Percentiles rank a stretch among this genome's conserved stretches.
Conservation (phyloP, 1,139 yeast genomes). For the Debaryomyces udenii region DNA sequence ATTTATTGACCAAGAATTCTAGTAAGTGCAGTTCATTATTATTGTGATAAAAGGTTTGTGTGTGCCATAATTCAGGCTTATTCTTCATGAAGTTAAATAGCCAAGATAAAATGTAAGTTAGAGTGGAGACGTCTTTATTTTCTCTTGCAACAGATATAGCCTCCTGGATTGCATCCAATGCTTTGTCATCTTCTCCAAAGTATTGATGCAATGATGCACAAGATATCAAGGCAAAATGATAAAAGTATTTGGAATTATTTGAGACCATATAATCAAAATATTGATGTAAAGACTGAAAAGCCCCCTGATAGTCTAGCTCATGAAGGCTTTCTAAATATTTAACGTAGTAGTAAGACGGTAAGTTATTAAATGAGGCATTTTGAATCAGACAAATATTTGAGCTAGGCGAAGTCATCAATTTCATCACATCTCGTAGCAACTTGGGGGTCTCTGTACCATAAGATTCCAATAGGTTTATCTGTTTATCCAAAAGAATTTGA, state of each 20-base stretch:
- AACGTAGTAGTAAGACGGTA: constrained; percentile 69
- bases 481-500: constrained; percentile 55
- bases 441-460: constrained; percentile 57
- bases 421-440: constrained; percentile 46
- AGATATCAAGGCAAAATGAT: constrained; percentile 81
- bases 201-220: constrained; percentile 78
- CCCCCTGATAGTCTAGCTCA: constrained; percentile 69
- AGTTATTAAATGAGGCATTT: constrained; percentile 49
- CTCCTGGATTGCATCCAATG: constrained; percentile 80
- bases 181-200: constrained; percentile 75
- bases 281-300: constrained; percentile 72
- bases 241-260: constrained; percentile 61
- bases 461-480: constrained; percentile 57
- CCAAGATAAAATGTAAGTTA: constrained; percentile 82
- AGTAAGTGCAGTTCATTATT: constrained; percentile 60
- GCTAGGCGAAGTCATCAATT: constrained; percentile 43
- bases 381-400: constrained; percentile 46
- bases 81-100: constrained; percentile 68
- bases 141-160: constrained; percentile 89
- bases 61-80: constrained; percentile 59
- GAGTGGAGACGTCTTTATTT: constrained; percentile 71
- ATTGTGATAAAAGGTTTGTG: constrained; percentile 43
- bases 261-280: constrained; percentile 88
- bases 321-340: constrained; percentile 65
- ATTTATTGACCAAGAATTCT: constrained; percentile 60